These are phyloP conservation scores for Mycosphaerella arachidis DNA, from an alignment of 2,329 filamentous ascomycete genomes.

Conservation along the genomic window DNA sequence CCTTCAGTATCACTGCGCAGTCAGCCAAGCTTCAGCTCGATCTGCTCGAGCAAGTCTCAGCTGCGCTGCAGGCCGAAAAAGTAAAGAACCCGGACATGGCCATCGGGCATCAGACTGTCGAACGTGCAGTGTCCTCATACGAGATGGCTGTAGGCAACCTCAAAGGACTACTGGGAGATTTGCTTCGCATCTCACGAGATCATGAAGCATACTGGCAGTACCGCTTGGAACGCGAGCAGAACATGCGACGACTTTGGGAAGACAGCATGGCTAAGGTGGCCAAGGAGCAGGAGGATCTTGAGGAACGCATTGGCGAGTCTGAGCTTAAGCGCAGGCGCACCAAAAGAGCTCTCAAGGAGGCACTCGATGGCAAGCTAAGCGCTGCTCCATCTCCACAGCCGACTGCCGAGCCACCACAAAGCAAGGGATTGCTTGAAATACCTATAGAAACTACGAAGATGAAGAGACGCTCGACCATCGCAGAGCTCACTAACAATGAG, in stretches of 20 bases:
- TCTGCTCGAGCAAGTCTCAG: conserved; percentile 77
- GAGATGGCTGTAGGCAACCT: conserved; percentile 85
- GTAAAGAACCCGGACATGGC: conserved; percentile 63
- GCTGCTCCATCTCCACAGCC: conserved; percentile 13
- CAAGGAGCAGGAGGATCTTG: conserved; percentile 84
- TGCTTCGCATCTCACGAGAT: conserved; percentile 87
- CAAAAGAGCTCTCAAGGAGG: conserved; percentile 83
- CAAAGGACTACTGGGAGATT: conserved; percentile 75
- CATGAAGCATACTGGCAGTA: conserved; percentile 97
- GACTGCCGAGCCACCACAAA: conserved; percentile 1
- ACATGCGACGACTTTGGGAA: conserved; percentile 95
- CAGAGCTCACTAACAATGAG: conserved; percentile 60
- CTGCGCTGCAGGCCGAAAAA: conserved; percentile 71
- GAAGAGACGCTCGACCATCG: conserved; percentile 62
- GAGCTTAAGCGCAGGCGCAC: conserved; percentile 86
- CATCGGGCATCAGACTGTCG: conserved; percentile 71
- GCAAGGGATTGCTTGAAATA: conserved; percentile 21
- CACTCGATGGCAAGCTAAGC: conserved; percentile 54
- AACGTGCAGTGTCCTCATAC: conserved; percentile 77
- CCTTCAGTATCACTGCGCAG: conserved; percentile 94
- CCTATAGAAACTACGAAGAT: conserved; percentile 20
- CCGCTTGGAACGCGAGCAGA: conserved; percentile 81
- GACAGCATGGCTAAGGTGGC: conserved; percentile 98
- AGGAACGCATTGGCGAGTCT: conserved; percentile 80
- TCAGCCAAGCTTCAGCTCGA: conserved; percentile 91